Evolutionary conservation across 169 alveolate species (phyloP), one percentile per base, ranked within the genome.

Genomic region (Theileria equi): DNA sequence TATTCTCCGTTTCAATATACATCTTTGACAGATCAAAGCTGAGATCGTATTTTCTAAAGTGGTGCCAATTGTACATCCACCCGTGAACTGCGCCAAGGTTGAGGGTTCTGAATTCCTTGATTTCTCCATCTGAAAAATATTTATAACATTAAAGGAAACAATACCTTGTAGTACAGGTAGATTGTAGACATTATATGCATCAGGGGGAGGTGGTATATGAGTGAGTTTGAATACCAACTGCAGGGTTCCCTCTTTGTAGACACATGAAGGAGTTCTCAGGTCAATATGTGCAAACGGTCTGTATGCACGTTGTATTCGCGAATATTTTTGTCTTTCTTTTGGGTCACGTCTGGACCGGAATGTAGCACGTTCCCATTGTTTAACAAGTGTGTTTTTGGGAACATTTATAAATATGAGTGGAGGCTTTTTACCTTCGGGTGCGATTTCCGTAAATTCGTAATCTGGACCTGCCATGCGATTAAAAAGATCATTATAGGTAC

Each of bases 11-110:
- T n/a, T n/a, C n/a, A 13, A 13, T 48, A 13, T 13, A 13, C 1
- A 59, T 1, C 41, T 72, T 60, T 23, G 83, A 72, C 16, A 72
- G 47, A 34, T 72, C 83, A 16, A 43, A 59, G 6, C 19, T 26
- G 16, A 72, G 55, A 40, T 72, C 83, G 68, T 72, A 72, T 44
- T 74, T 66, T 26, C 29, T 44, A 49, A 74, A 74, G 38, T 63
- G 52, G 45, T 74, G 79, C 84, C 84, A 74, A 50, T 74, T 74
- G 65, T 74, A 74, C 80, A 74, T 74, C 84, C 84, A 74, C 16
- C 84, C 84, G 40, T 74, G 84, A 11, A 66, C 84, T n/a, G 69
- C 65, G 25, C 62, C 82, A 17, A 25, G n/a, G 13, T 73, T 68
- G 21, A 61, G 45, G 21, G 28, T 10, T 8, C 71, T 54, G 8